Base-by-base conservation (phyloP, 495 filamentous ascomycete species). In the Neurospora sp. region DNA sequence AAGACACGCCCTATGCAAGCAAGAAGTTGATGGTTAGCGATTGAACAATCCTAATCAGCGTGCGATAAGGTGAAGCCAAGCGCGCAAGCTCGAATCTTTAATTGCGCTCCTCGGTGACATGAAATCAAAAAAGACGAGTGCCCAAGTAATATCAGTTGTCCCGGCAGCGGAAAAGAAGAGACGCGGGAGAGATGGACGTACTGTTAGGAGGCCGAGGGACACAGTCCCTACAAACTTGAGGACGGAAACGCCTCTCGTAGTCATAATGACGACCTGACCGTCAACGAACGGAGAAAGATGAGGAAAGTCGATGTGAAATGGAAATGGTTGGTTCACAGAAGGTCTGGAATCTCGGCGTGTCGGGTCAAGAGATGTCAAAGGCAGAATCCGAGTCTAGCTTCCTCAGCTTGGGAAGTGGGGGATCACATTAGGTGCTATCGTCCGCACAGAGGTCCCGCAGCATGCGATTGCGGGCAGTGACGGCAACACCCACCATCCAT, bases 201-300 rank as follows among this genome's bases (percentile, higher is more conserved):
- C 93, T 37, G 94, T 97, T 79, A 97, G 81, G 27, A 97, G 87
- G 72, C 94, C 94, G 40, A 97, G 86, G 69, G 90, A 93, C 72
- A 97, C 87, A 37, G 93, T 94, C 76, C 94, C 94, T 72, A 97
- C 90, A 81, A 97, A 97, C 82, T 97, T 97, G 81, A 90, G 87
- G 79, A 91, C 82, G 53, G 92, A 88, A 79, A 96, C 84, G 76
- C 86, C 88, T 71, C 84, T 85, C 73, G 88, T 86, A 71, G 90
- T 85, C 93, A 96, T 96, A 75, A 74, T 84, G 76, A 74, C 77
- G 70, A 76, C 73, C 72, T 48, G 44, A 3, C 44, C 44, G 44
- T 48, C 44, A 59, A 27, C 48, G 48, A 59, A 35, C 35, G 35
- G 35, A 35, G 35, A 4, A 35, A 35, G 35, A 35, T 35, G 5